phyloP scores from a whole-genome alignment of 805 yeast species.

The Saccharomycopsis babjevae region DNA sequence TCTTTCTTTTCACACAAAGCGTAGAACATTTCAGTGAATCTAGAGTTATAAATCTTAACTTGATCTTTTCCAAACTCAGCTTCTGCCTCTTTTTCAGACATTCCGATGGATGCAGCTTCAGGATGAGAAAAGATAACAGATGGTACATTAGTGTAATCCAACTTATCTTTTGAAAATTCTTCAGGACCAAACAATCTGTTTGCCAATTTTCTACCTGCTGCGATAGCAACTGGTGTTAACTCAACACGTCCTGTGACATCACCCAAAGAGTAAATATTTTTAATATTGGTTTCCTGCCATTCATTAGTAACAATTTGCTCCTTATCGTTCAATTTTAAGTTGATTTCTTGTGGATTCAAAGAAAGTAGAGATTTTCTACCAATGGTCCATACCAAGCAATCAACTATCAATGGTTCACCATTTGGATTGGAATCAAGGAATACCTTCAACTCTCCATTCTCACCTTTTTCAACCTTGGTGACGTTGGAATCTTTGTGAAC shows the following conservation, averaged over 20 bases:
- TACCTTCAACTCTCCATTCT: conserved; percentile 41
- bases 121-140: conserved; percentile 98
- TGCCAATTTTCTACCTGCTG: conserved; percentile 90
- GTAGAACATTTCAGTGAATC: conserved; percentile 86
- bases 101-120: conserved; percentile 90
- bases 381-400: conserved; percentile 82
- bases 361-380: conserved; percentile 77
- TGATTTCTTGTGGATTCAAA: conserved; percentile 68
- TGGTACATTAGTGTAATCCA: conserved; percentile 81
- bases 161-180: conserved; percentile 58
- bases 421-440: conserved; percentile 27
- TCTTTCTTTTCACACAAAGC: conserved; percentile 74
- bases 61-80: conserved; percentile 70
- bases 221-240: conserved; percentile 96
- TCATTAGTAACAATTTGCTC: conserved; percentile 75
- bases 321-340: conserved; percentile 48
- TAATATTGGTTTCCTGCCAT: conserved; percentile 69
- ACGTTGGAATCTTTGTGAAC: conserved; percentile 61
- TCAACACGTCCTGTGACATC: conserved; percentile 91
- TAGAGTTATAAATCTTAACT: conserved; percentile 71
- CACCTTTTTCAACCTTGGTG: conserved; percentile 35
- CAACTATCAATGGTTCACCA: conserved; percentile 56
- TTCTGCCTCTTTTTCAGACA: conserved; percentile 69
- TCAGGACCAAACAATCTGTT: conserved; percentile 86
- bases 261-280: conserved; percentile 75